These are phyloP conservation scores for Luffa acutangula DNA, from an alignment of 306 rosid species.

Conservation along the genomic window DNA sequence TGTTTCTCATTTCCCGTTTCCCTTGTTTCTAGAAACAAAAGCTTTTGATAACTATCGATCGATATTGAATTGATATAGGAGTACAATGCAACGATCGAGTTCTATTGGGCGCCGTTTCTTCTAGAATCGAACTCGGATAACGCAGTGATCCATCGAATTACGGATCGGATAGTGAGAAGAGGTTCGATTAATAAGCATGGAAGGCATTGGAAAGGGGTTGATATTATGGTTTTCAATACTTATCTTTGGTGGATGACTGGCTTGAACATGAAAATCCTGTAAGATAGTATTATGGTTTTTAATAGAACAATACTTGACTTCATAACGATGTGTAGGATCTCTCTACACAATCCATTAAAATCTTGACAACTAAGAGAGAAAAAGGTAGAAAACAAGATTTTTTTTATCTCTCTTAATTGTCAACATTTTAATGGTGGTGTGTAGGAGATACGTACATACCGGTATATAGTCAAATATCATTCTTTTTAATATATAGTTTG, in stretches of 20 bases:
- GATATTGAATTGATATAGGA: slow-evolving; percentile 18
- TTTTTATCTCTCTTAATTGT: too few relatives aligned
- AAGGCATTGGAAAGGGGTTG: slow-evolving; percentile 71
- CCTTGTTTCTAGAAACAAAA: neutral
- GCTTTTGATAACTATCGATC: neutral
- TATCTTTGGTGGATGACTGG: slow-evolving; percentile 99
- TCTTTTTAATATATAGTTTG: neutral
- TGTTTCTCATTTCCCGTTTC: neutral
- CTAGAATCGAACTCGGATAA: slow-evolving; percentile 79
- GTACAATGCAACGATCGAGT: slow-evolving; percentile 90
- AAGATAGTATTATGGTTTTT: neutral
- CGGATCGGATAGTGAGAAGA: slow-evolving; percentile 74
- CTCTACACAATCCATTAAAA: too few relatives aligned
- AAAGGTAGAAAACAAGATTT: too few relatives aligned
- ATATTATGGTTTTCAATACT: slow-evolving; percentile 74
- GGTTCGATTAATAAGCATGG: slow-evolving; percentile 91
- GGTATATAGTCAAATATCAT: too few relatives aligned
- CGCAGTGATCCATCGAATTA: slow-evolving; percentile 61
- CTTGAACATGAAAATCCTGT: slow-evolving; percentile 72
- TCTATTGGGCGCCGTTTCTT: slow-evolving; percentile 98
- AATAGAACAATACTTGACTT: too few relatives aligned
- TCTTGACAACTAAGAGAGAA: too few relatives aligned
- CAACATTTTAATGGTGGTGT: too few relatives aligned
- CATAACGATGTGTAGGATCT: too few relatives aligned
- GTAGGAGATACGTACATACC: too few relatives aligned